These are phyloP conservation scores for Teunomyces tritomae DNA, from an alignment of 805 yeast genomes.

Conservation along the genomic window DNA sequence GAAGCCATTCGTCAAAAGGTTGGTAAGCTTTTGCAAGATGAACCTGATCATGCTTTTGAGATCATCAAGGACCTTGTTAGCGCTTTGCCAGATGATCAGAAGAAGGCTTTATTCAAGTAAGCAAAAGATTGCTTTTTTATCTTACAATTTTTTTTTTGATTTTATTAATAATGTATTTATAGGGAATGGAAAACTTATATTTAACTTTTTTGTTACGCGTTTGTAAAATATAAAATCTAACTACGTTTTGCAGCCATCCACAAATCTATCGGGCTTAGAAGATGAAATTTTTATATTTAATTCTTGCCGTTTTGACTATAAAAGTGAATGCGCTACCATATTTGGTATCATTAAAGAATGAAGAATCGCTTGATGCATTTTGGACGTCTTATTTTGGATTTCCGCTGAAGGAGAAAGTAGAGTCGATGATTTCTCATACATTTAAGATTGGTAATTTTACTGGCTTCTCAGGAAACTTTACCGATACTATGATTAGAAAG, in stretches of 20 bases:
- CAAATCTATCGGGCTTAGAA: neutral
- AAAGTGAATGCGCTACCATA: constrained; percentile 20
- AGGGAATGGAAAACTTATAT: constrained; percentile 3
- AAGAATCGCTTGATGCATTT: constrained; percentile 48
- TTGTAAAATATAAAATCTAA: neutral
- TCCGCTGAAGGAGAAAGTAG: constrained; percentile 38
- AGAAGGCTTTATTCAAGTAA: constrained; percentile 22
- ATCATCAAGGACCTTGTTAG: constrained; percentile 37
- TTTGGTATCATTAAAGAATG: constrained; percentile 51
- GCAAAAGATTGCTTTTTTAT: constrained; percentile 3
- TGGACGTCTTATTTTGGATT: constrained; percentile 42
- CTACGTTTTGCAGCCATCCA: neutral
- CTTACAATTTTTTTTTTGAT: constrained; percentile 2
- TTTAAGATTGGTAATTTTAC: constrained; percentile 69
- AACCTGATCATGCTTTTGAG: constrained; percentile 26
- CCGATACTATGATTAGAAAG: constrained; percentile 44
- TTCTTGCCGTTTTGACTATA: neutral
- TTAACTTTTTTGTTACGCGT: neutral
- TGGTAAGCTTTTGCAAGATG: constrained; percentile 47
- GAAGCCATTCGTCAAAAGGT: constrained; percentile 66
- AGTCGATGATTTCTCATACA: constrained; percentile 47
- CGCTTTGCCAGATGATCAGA: constrained; percentile 35
- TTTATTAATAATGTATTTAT: constrained; percentile 1
- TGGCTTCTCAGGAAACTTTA: constrained; percentile 66
- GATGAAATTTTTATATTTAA: neutral